Base-by-base conservation (phyloP, 1,139 yeast species). In the Candida sanyaensis region DNA sequence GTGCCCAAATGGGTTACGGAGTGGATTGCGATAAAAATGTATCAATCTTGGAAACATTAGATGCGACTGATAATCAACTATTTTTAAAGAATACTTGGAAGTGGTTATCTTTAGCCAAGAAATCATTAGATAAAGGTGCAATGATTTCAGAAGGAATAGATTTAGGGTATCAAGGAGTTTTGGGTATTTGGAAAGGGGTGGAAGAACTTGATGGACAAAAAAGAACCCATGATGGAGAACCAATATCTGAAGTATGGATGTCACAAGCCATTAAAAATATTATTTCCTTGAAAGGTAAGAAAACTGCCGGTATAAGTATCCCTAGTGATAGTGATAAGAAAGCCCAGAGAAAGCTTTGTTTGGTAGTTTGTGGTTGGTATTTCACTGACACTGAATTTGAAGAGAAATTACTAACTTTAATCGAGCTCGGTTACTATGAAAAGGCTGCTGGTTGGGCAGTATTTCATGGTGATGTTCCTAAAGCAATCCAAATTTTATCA, bases 361-460 rank as follows among this genome's bases (percentile, higher is more conserved):
- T 93, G 66, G 82, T 88, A 41, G 89, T 89, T 4, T 86, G 93
- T 13, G 99, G 98, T 0, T 92, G 97, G 96, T 91, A 89, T 60
- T 83, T 89, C 59, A 86, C 92, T 1, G 80, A 81, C 27, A 72
- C 80, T 12, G 96, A 90, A 58, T 77, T 91, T 54, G 96, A 91
- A 50, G 83, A 79, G 41, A 84, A 87, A 54, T 77, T 89, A 43
- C 70, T 72, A 32, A 72, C 75, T 39, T 72, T 92, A 41, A 80
- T 86, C 28, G 65, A 71, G 0, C 67, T 73, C 27, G 93, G 90
- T 0, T 79, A 81, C 53, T 80, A 80, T 51, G 96, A 90, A 54
- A 86, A 93, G 61, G 98, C 99, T 0, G 99, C 98, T 0, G 98
- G 96, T 0, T 90, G 97, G 96, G 97, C 98, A 0, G 93, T 91